phyloP scores from a whole-genome alignment of 192 early-diverging fungal genomes.

The Pecoramyces ruminantium region DNA sequence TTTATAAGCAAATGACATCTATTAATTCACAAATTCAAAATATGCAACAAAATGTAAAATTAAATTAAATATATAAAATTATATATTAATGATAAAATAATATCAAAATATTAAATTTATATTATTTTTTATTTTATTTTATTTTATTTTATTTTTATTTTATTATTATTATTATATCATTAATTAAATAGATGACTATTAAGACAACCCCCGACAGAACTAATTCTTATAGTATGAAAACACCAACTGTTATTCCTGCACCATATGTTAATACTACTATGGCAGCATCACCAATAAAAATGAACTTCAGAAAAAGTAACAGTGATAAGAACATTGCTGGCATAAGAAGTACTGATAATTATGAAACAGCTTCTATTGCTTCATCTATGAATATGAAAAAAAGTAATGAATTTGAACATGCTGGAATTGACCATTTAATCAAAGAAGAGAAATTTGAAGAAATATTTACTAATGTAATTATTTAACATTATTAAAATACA shows the following conservation, averaged over 20 bases:
- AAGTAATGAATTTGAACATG: background rate
- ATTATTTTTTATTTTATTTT: no score
- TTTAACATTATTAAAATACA: no score
- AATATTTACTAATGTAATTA: background rate
- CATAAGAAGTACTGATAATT: background rate
- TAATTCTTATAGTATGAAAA: background rate
- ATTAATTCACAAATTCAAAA: background rate
- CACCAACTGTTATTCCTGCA: background rate
- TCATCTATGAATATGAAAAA: background rate
- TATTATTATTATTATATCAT: no score
- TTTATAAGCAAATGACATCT: background rate
- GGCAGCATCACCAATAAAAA: background rate
- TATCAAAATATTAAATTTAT: no score
- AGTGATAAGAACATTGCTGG: background rate
- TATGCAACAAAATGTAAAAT: background rate
- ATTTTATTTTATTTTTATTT: no score
- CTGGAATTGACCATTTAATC: background rate
- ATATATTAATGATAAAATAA: no score
- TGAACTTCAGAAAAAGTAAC: background rate
- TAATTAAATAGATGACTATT: background rate
- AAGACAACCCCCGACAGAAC: background rate
- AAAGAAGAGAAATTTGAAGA: background rate
- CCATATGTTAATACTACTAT: background rate
- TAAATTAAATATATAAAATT: no score
- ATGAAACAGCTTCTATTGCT: background rate